Percentiles rank a stretch among this genome's conserved stretches.
These are phyloP conservation scores for Macrolepiota albuminosa DNA, from an alignment of 768 basidiomycete species.

Conservation along the genomic window DNA sequence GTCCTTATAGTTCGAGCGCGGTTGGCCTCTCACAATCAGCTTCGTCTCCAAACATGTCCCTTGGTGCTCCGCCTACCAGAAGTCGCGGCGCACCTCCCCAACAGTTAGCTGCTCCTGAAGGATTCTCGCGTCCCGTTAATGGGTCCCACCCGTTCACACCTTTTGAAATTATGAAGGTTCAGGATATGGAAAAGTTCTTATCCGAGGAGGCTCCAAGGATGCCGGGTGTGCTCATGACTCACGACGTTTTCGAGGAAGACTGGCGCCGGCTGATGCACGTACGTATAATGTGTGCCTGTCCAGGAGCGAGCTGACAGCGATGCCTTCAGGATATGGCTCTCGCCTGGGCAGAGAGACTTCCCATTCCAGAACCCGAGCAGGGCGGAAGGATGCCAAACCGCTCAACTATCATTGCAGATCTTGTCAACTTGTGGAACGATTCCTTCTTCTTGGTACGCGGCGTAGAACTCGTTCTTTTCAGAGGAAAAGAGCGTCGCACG, in stretches of 20 bases:
- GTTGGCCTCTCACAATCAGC: constrained; percentile 17
- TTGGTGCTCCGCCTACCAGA: constrained; percentile 22
- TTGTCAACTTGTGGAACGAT: constrained; percentile 76
- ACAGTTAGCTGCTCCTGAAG: constrained; percentile 60
- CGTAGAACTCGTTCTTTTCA: constrained; percentile 78
- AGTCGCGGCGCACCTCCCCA: constrained; percentile 23
- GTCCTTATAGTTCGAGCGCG: constrained; percentile 16
- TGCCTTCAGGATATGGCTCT: constrained; percentile 58
- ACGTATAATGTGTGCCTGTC: constrained; percentile 17
- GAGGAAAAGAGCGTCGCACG: constrained; percentile 73
- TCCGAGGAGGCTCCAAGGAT: constrained; percentile 62
- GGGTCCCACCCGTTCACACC: constrained; percentile 60
- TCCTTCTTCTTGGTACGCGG: constrained; percentile 72
- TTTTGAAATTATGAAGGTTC: constrained; percentile 67
- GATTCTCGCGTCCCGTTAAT: constrained; percentile 71
- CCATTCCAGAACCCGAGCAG: constrained; percentile 47
- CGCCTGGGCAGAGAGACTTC: constrained; percentile 75
- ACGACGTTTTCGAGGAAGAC: constrained; percentile 75
- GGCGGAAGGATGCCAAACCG: constrained; percentile 51
- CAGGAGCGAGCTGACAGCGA: neutral
- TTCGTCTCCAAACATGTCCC: constrained; percentile 30
- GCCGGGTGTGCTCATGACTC: constrained; percentile 66
- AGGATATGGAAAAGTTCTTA: constrained; percentile 73
- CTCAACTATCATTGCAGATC: constrained; percentile 58
- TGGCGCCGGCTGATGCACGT: constrained; percentile 81